Evolutionary conservation across 192 early-diverging fungal genomes (phyloP), one percentile per base, ranked within the genome.

Genomic region (Chytriomyces sp.): DNA sequence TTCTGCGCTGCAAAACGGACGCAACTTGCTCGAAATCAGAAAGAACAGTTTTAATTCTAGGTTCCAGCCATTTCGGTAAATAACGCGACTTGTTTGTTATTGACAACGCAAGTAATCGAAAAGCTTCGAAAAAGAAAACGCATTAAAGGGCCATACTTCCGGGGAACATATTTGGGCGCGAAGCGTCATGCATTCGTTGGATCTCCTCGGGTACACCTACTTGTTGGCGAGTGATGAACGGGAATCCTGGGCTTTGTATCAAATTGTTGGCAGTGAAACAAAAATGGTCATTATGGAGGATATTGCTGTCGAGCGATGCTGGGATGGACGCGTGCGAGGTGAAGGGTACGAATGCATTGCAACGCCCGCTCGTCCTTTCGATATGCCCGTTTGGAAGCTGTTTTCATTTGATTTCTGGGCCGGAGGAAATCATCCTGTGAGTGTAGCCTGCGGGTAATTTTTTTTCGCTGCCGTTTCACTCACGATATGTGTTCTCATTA

Each of bases 301-400:
- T 64, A 43, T 16, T 28, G 24, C 13, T 26, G 63, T 64, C 11
- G 63, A 23, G 26, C 18, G 24, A 16, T 64, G 63, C 24, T 64
- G 63, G 63, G 16, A 64, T 28, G 11, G 35, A 16, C 63, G 63
- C 20, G 24, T 28, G 35, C 20, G 24, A 11, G 20, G 11, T 11
- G 11, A 11, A 16, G 35, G 35, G 35, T 35, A 35, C 35, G 35
- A 35, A 35, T 64, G 63, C 26, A 11, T 43, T 28, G 24, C 20
- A 26, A 28, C 18, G 3, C 20, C 20, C 13, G 20, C 11, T 16
- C 63, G 24, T 64, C 63, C 63, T 20, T 16, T 28, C 26, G 63
- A 64, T 43, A 64, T 64, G 13, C 63, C 63, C 26, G 35, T 64
- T 26, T 64, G 63, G 63, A 64, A 64, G 35, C 13, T 64, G 63